phyloP scores from a whole-genome alignment of 2,329 filamentous ascomycete genomes.

The Alternaria panax region DNA sequence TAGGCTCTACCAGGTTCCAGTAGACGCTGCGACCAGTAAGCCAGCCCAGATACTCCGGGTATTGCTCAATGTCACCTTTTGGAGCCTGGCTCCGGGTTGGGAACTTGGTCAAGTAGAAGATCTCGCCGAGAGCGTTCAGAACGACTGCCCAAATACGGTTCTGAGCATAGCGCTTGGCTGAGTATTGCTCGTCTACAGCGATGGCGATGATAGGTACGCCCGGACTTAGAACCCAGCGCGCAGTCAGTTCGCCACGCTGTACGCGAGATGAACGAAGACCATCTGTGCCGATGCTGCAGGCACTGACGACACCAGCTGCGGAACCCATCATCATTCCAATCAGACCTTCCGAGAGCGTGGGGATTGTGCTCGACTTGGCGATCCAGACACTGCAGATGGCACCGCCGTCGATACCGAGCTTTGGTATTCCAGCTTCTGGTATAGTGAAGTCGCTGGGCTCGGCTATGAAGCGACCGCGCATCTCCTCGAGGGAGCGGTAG shows the following conservation, averaged over 20 bases:
- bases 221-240: slow-evolving; percentile 88
- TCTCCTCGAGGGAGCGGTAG: slow-evolving; percentile 76
- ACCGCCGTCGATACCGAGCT: slow-evolving; percentile 72
- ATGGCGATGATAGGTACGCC: slow-evolving; percentile 90
- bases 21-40: slow-evolving; percentile 76
- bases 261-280: slow-evolving; percentile 68
- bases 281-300: slow-evolving; percentile 76
- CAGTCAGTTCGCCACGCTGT: slow-evolving; percentile 77
- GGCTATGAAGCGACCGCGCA: slow-evolving; percentile 76
- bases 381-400: slow-evolving; percentile 86
- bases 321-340: slow-evolving; percentile 85
- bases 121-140: slow-evolving; percentile 91
- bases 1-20: slow-evolving; percentile 83
- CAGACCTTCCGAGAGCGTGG: slow-evolving; percentile 75
- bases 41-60: slow-evolving; percentile 74
- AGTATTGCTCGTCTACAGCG: slow-evolving; percentile 84
- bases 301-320: slow-evolving; percentile 80
- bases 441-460: slow-evolving; percentile 67
- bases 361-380: slow-evolving; percentile 78
- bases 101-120: slow-evolving; percentile 81
- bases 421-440: slow-evolving; percentile 76
- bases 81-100: slow-evolving; percentile 64
- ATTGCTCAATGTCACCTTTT: slow-evolving; percentile 59
- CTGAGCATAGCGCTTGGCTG: slow-evolving; percentile 69
- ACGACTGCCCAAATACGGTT: slow-evolving; percentile 87